Evolutionary conservation across 371 early-diverging fungal genomes (phyloP).

Genomic region (Rhizopus delemar): DNA sequence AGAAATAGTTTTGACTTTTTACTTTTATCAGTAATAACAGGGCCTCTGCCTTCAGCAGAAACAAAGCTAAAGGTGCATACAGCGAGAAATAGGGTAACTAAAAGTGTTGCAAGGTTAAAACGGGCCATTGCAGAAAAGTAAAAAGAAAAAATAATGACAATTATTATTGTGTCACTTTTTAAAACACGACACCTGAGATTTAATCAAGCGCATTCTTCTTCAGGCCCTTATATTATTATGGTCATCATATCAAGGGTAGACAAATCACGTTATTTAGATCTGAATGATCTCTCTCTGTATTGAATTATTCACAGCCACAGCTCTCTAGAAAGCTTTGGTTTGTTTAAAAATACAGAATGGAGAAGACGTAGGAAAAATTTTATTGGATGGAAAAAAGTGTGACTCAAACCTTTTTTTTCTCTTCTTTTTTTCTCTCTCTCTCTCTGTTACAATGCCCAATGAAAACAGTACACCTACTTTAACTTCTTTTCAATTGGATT

Average conservation of each 20-base stretch:
- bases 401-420: neutral
- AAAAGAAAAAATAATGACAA: constrained; percentile 19
- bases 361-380: no score
- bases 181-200: neutral
- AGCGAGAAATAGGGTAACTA: constrained; percentile 36
- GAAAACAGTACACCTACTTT: neutral
- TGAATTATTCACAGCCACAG: no score
- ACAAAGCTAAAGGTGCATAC: constrained; percentile 41
- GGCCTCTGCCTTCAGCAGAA: constrained; percentile 41
- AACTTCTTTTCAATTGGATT: neutral
- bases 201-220: neutral
- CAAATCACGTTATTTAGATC: no score
- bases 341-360: no score
- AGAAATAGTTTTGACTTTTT: neutral
- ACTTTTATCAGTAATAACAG: constrained; percentile 52
- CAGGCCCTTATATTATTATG: no score
- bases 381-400: neutral
- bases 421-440: neutral
- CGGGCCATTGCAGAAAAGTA: constrained; percentile 37
- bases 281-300: no score
- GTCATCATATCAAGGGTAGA: no score
- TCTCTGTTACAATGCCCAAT: neutral
- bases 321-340: no score
- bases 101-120: constrained; percentile 33
- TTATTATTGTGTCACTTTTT: neutral